phyloP scores from a whole-genome alignment of 176 grass and related monocot species.

The Themeda triandra region DNA sequence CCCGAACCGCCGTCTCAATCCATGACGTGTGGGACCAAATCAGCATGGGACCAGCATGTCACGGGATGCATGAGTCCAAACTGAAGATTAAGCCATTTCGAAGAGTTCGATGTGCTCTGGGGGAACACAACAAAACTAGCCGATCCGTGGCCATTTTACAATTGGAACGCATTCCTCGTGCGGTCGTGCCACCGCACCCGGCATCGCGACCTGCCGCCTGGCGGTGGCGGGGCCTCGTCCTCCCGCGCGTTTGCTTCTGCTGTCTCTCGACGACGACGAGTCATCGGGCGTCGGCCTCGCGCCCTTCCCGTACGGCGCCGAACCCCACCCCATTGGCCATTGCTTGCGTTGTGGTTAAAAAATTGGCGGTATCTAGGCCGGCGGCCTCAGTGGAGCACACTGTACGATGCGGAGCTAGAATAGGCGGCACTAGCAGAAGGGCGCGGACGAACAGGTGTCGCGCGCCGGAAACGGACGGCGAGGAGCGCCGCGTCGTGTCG shows the following conservation, averaged over 20 bases:
- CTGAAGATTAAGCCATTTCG: not conserved
- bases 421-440: not conserved
- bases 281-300: not conserved
- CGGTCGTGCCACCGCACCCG: not conserved
- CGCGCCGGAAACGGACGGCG: conserved; percentile 16
- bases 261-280: not conserved
- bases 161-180: conserved; percentile 26
- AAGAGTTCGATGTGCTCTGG: not conserved
- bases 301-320: not conserved
- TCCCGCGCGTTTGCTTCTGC: not conserved
- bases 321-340: not conserved
- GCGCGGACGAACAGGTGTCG: conserved; percentile 11
- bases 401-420: not conserved
- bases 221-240: not conserved
- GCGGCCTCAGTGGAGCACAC: not conserved
- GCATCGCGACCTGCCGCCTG: no score
- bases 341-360: not conserved
- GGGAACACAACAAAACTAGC: not conserved
- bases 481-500: not conserved
- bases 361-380: not conserved
- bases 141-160: not conserved
- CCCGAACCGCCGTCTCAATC: not conserved
- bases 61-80: conserved; percentile 9
- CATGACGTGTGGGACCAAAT: not conserved
- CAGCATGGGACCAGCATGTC: not conserved